Percentiles rank a stretch among this genome's conserved stretches.
Conservation (phyloP, 23 red algal genomes). For the Chondrus crispus region DNA sequence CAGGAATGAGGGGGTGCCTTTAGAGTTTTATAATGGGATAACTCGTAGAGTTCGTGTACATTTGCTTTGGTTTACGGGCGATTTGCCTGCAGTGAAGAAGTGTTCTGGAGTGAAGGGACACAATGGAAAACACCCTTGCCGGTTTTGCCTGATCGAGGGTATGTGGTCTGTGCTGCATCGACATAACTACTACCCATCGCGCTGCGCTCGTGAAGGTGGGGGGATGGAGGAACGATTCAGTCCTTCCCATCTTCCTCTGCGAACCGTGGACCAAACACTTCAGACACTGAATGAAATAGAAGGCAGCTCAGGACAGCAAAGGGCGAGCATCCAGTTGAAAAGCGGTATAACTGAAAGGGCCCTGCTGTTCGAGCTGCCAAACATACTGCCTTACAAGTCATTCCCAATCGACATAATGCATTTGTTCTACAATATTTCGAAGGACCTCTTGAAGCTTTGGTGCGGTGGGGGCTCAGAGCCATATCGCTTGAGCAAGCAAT, state of each 20-base stretch:
- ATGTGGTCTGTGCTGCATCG: not conserved
- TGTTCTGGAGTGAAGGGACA: not conserved
- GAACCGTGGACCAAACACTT: not conserved
- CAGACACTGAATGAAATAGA: not conserved
- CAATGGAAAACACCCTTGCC: not conserved
- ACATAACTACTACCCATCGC: not conserved
- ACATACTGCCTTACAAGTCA: not conserved
- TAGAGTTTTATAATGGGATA: not conserved
- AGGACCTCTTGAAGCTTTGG: not conserved
- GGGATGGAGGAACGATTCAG: not conserved
- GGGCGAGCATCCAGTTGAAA: not conserved
- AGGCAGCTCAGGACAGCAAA: not conserved
- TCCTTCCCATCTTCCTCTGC: not conserved
- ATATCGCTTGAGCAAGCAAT: not conserved
- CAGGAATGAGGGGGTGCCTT: not conserved
- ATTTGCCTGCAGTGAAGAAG: not conserved
- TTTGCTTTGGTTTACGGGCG: not conserved
- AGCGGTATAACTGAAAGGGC: not conserved
- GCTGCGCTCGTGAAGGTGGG: not conserved
- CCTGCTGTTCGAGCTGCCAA: not conserved
- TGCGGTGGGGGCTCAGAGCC: not conserved
- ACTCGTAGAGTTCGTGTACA: not conserved
- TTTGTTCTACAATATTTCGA: not conserved
- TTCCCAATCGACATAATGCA: conserved; percentile 9
- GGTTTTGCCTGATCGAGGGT: not conserved